Evolutionary conservation across 352 stramenopile genomes (phyloP).

Genomic region (Pythium folliculosum): DNA sequence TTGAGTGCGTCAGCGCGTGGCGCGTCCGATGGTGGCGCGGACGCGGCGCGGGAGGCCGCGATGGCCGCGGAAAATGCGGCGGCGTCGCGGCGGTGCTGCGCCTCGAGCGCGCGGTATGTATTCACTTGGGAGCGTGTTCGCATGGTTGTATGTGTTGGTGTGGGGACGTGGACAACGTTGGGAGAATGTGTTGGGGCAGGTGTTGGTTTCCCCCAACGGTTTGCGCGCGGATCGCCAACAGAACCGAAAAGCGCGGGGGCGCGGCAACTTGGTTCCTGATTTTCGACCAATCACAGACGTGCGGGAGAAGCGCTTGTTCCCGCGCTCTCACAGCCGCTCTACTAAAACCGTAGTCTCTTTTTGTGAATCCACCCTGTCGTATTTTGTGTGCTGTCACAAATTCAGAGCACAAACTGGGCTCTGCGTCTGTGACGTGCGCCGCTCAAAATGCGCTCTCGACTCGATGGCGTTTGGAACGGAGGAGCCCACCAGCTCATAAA

Average conservation of each 20-base stretch:
- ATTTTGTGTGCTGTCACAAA: slow-evolving; percentile 5
- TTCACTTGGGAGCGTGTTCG: slow-evolving; percentile 24
- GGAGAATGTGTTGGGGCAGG: neutral
- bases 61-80: slow-evolving; percentile 21
- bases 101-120: neutral
- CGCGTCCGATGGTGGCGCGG: neutral
- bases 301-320: neutral
- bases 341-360: slow-evolving; percentile 1
- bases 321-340: neutral
- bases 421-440: too few species aligned
- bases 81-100: slow-evolving; percentile 21
- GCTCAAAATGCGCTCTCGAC: too few species aligned
- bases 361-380: neutral
- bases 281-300: slow-evolving; percentile 21
- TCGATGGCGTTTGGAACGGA: too few species aligned
- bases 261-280: neutral
- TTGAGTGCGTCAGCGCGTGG: slow-evolving; percentile 1
- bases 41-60: slow-evolving; percentile 7
- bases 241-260: slow-evolving; percentile 21
- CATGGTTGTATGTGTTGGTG: slow-evolving; percentile 13
- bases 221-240: slow-evolving; percentile 13
- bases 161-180: neutral
- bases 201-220: neutral
- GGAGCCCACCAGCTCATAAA: too few species aligned
- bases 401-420: neutral